Evolutionary conservation across 2,329 filamentous ascomycete species (phyloP).

Genomic region (Fonsecaea erecta): DNA sequence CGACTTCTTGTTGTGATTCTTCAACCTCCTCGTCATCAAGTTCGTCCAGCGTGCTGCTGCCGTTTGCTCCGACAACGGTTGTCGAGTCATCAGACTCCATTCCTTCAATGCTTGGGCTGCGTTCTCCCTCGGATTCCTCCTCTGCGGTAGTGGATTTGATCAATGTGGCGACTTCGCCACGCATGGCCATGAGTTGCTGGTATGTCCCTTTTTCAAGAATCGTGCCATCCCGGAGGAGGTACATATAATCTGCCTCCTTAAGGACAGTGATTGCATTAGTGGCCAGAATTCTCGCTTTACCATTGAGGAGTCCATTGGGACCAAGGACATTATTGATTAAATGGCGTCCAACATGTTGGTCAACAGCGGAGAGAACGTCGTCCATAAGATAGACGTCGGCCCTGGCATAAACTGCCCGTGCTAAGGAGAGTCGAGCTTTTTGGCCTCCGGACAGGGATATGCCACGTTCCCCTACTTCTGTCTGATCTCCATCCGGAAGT

Average conservation of each 20-base stretch:
- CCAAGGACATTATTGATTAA: constrained; percentile 94
- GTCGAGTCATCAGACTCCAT: constrained; percentile 65
- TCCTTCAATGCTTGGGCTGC: constrained; percentile 46
- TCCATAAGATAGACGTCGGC: constrained; percentile 97
- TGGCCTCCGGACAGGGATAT: constrained; percentile 96
- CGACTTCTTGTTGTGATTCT: constrained; percentile 70
- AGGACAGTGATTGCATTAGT: constrained; percentile 95
- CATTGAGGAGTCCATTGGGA: constrained; percentile 75
- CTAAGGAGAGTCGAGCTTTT: constrained; percentile 89
- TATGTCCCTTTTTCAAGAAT: constrained; percentile 90
- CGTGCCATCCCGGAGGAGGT: constrained; percentile 78
- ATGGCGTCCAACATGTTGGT: constrained; percentile 94
- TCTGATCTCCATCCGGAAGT: constrained; percentile 93
- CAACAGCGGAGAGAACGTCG: constrained; percentile 94
- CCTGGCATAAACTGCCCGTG: constrained; percentile 91
- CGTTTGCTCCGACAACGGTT: constrained; percentile 59
- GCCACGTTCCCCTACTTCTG: constrained; percentile 92
- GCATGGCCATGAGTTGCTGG: constrained; percentile 88
- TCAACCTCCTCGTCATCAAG: constrained; percentile 61
- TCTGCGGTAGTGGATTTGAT: constrained; percentile 71
- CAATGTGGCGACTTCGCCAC: constrained; percentile 83
- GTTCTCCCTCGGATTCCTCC: constrained; percentile 46
- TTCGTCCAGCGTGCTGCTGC: constrained; percentile 54
- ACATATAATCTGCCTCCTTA: constrained; percentile 86
- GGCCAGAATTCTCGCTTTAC: constrained; percentile 89